Evolutionary conservation across 2,329 filamentous ascomycete species (phyloP).

Genomic region (Chalaropsis thielavioides): DNA sequence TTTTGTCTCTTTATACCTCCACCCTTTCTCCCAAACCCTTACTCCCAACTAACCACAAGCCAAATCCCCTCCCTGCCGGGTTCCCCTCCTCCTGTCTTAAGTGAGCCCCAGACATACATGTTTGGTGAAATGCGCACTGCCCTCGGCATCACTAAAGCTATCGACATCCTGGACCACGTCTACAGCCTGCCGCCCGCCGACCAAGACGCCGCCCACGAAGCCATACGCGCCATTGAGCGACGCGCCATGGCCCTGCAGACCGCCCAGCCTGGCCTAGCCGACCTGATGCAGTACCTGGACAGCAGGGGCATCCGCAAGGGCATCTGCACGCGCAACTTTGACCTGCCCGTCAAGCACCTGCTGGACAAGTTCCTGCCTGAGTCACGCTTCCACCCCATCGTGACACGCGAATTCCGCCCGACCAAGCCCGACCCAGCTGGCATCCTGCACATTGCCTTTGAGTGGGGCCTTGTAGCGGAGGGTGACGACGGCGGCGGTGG

Average conservation of each 20-base stretch:
- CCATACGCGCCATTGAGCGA: slow-evolving; percentile 67
- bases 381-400: slow-evolving; percentile 58
- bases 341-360: slow-evolving; percentile 59
- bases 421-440: slow-evolving; percentile 83
- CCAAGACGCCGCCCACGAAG: slow-evolving; percentile 52
- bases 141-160: slow-evolving; percentile 54
- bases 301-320: slow-evolving; percentile 52
- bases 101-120: slow-evolving; percentile 90
- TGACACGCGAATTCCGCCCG: slow-evolving; percentile 69
- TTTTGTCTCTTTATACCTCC: too few relatives aligned
- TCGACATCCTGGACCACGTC: slow-evolving; percentile 84
- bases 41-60: neutral
- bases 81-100: slow-evolving; percentile 31
- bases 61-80: neutral
- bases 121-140: slow-evolving; percentile 70
- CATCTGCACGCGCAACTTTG: slow-evolving; percentile 91
- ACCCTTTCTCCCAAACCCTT: neutral
- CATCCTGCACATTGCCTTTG: slow-evolving; percentile 67
- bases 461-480: slow-evolving; percentile 46
- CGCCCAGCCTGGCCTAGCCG: slow-evolving; percentile 64
- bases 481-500: slow-evolving; percentile 9
- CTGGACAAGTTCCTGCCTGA: slow-evolving; percentile 58
- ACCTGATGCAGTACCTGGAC: slow-evolving; percentile 74
- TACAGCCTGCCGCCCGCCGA: slow-evolving; percentile 49
- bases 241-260: slow-evolving; percentile 64